phyloP scores from a whole-genome alignment of 2,329 filamentous ascomycete genomes.

The Ambrosiella xylebori region DNA sequence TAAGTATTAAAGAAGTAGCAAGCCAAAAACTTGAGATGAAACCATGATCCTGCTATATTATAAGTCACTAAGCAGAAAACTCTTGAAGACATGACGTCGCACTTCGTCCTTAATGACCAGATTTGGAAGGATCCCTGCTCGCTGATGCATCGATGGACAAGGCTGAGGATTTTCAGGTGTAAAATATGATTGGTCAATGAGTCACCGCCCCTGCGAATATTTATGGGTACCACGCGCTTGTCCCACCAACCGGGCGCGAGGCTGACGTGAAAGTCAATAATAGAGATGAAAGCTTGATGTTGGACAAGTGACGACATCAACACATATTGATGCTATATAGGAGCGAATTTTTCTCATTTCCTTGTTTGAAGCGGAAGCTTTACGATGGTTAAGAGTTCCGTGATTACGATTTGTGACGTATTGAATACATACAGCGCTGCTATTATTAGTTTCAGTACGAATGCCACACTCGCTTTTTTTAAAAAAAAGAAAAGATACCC shows the following conservation, averaged over 20 bases:
- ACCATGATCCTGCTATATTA: neutral
- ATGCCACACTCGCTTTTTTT: neutral
- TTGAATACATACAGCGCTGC: neutral
- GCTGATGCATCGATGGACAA: neutral
- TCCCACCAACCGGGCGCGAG: constrained; percentile 7
- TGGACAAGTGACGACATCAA: neutral
- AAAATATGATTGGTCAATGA: constrained; percentile 7
- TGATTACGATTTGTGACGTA: neutral
- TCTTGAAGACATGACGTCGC: neutral
- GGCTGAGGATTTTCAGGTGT: constrained; percentile 6
- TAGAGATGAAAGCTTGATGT: neutral
- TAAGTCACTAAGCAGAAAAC: neutral
- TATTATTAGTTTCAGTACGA: neutral
- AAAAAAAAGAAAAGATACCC: neutral
- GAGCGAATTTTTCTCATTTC: neutral
- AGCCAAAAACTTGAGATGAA: neutral
- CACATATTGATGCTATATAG: neutral
- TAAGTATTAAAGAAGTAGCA: neutral
- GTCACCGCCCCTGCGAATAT: neutral
- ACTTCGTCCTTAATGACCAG: neutral
- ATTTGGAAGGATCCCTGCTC: neutral
- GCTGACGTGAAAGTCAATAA: constrained; percentile 7
- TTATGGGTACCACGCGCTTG: constrained; percentile 1
- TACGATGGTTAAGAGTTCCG: neutral
- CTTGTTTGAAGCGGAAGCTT: neutral